Evolutionary conservation across 2,329 filamentous ascomycete species (phyloP), one percentile per base, ranked within the genome.

Genomic region (Cryphonectria naterciae): DNA sequence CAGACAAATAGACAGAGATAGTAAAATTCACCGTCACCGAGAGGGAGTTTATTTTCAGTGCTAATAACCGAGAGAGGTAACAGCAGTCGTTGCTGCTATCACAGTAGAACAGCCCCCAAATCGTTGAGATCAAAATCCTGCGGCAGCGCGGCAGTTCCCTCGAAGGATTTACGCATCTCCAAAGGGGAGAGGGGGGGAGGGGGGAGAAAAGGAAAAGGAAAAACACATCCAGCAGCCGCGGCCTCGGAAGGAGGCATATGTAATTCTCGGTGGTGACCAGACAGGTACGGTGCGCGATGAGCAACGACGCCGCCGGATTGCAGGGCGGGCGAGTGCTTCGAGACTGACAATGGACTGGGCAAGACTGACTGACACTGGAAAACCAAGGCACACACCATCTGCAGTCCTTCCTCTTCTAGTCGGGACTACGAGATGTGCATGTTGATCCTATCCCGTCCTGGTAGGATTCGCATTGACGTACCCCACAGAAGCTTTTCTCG

Each of bases 391-490:
- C 17, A 35, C 58, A 22, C 6, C 32, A 37, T 10, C 25, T 19
- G 19, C 35, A n/a, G 58, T 39, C 32, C 58, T 37, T 15, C 58
- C 58, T 61, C 58, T 37, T 61, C 32, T 7, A 37, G 58, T 61
- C 17, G 52, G 52, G n/a, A 28, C n/a, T 28, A 28, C 52, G 52
- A 56, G 52, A 17, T 32, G 54, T 58, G 25, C 54, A 32, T 58
- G 58, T n/a, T 25, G 58, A 61, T 39, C 58, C 32, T 39, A n/a
- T 39, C 58, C 56, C 19, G 35, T 61, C 58, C 35, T 39, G 19
- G 58, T 19, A 61, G 32, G 35, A 61, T 61, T 61, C 32, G 58
- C 58, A 61, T 61, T 61, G 35, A 61, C 19, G 58, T 39, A 39
- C 58, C 58, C 58, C 58, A 61, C 58, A 61, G 22, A 39, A 61